Percentiles rank a stretch among this genome's conserved stretches.
Evolutionary conservation across 2,329 filamentous ascomycete genomes (phyloP).

Genomic region (Coniella vitis): DNA sequence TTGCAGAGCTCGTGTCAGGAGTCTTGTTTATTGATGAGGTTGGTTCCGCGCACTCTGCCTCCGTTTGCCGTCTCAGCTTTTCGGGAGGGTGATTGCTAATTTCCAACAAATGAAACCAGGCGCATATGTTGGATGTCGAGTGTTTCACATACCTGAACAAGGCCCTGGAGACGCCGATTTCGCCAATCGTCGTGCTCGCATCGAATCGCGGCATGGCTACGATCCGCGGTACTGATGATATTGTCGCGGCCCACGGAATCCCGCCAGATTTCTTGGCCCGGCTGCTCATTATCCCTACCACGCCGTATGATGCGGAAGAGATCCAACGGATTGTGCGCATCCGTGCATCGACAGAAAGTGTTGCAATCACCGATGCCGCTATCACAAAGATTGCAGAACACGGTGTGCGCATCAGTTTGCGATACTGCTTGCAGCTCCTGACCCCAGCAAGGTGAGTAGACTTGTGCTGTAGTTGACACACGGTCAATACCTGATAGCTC

Average conservation of each 20-base stretch:
- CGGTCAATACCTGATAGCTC: slow-evolving; percentile 8
- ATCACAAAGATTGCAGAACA: slow-evolving; percentile 82
- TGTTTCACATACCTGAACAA: slow-evolving; percentile 99
- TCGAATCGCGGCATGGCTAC: slow-evolving; percentile 93
- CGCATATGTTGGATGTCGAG: slow-evolving; percentile 99
- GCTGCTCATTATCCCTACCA: slow-evolving; percentile 91
- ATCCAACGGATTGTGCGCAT: slow-evolving; percentile 88
- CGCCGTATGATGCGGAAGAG: slow-evolving; percentile 79
- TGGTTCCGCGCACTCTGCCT: slow-evolving; percentile 24
- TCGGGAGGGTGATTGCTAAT: slow-evolving; percentile 16
- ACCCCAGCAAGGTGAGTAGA: slow-evolving; percentile 65
- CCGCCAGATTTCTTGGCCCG: slow-evolving; percentile 89
- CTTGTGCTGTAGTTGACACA: neutral
- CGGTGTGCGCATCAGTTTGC: slow-evolving; percentile 80
- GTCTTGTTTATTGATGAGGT: slow-evolving; percentile 99
- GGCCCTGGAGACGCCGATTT: slow-evolving; percentile 90
- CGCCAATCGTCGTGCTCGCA: slow-evolving; percentile 93
- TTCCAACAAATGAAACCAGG: slow-evolving; percentile 42
- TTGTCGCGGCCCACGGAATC: slow-evolving; percentile 85
- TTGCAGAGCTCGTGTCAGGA: slow-evolving; percentile 94
- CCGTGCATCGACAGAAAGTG: slow-evolving; percentile 73
- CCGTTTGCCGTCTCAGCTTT: slow-evolving; percentile 2
- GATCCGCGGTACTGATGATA: slow-evolving; percentile 78
- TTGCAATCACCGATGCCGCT: slow-evolving; percentile 73
- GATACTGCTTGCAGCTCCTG: slow-evolving; percentile 89